Evolutionary conservation across 2,329 filamentous ascomycete genomes (phyloP).

Genomic region (Aureobasidium sp.): DNA sequence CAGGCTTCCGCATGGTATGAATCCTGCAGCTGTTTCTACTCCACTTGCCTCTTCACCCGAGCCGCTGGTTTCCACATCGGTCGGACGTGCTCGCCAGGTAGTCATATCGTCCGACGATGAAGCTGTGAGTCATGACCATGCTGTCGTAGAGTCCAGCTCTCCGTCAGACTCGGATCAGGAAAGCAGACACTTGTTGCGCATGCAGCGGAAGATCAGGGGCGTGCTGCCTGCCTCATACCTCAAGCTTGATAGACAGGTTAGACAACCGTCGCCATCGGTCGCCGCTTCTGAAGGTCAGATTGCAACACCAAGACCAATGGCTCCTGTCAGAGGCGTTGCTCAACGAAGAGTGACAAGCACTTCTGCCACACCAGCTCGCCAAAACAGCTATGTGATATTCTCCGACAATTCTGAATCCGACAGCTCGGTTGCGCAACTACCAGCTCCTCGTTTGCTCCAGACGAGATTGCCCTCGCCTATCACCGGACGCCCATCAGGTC

Average conservation of each 20-base stretch:
- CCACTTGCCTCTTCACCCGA: constrained; percentile 18
- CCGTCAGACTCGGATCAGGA: constrained; percentile 28
- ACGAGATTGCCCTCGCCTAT: constrained; percentile 3
- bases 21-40: constrained; percentile 14
- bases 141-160: constrained; percentile 19
- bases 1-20: constrained; percentile 11
- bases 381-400: constrained; percentile 19
- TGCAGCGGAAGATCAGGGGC: constrained; percentile 39
- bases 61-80: not conserved
- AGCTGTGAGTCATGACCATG: constrained; percentile 21
- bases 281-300: not conserved
- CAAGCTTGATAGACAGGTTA: constrained; percentile 36
- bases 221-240: constrained; percentile 46
- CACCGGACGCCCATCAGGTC: not conserved
- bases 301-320: not conserved
- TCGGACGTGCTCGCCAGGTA: constrained; percentile 2
- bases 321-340: constrained; percentile 26
- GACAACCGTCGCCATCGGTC: constrained; percentile 8
- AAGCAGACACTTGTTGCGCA: constrained; percentile 28
- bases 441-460: constrained; percentile 10
- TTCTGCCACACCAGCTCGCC: not conserved
- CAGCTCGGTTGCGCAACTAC: constrained; percentile 18
- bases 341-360: constrained; percentile 10
- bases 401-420: constrained; percentile 31
- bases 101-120: constrained; percentile 6